Conservation (phyloP, 495 filamentous ascomycete species). For the Trichocladium uniseriatum region DNA sequence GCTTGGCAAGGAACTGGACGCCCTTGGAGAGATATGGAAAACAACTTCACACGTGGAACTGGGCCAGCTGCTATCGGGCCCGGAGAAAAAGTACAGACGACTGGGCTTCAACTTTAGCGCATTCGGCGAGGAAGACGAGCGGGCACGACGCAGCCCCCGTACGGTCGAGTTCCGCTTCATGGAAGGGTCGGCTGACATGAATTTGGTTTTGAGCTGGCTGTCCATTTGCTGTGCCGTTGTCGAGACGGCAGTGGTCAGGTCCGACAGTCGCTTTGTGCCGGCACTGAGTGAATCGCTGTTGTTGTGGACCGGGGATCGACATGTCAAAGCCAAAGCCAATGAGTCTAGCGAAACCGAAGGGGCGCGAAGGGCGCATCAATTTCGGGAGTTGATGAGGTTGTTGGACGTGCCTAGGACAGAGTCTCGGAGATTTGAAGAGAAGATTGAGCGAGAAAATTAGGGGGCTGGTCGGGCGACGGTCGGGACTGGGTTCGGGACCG, state of each 20-base stretch:
- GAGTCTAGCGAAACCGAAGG: conserved; percentile 1
- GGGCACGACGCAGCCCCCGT: conserved; percentile 20
- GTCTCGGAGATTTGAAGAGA: conserved; percentile 15
- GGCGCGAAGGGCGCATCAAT: conserved; percentile 9
- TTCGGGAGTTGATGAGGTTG: conserved; percentile 22
- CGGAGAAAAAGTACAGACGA: conserved; percentile 15
- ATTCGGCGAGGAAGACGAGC: conserved; percentile 26
- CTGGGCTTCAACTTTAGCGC: conserved; percentile 30
- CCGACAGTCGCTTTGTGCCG: conserved; percentile 10
- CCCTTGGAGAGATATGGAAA: conserved; percentile 19
- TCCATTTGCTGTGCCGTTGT: conserved; percentile 18
- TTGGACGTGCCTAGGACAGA: conserved; percentile 11
- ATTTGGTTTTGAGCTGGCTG: conserved; percentile 20
- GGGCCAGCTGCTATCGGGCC: conserved; percentile 23
- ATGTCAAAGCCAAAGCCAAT: neutral
- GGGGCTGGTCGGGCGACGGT: neutral
- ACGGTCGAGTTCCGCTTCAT: conserved; percentile 30
- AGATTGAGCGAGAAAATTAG: conserved; percentile 16
- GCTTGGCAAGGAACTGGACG: conserved; percentile 3
- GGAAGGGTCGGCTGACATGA: conserved; percentile 19
- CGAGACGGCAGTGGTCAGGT: conserved; percentile 13
- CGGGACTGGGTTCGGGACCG: neutral
- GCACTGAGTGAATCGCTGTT: conserved; percentile 10
- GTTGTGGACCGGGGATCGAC: neutral
- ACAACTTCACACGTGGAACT: conserved; percentile 13